phyloP scores from a whole-genome alignment of 208 protist genomes.

The Wallacemonas sp. region DNA sequence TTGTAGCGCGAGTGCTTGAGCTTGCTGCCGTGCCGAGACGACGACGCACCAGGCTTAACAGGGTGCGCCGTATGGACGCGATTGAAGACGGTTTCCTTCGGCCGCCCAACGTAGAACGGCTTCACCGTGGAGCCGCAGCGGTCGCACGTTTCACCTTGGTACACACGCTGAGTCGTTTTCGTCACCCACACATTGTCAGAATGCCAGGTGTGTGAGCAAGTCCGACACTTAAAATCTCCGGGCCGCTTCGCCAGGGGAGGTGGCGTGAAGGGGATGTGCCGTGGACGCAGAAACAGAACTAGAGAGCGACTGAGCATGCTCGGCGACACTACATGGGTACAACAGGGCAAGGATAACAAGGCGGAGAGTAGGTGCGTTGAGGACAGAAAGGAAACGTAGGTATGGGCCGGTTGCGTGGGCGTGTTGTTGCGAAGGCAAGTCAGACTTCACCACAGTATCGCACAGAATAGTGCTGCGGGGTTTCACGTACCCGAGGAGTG shows the following conservation, averaged over 20 bases:
- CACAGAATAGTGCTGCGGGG: no score
- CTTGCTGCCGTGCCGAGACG: slow-evolving; percentile 62
- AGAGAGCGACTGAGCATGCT: slow-evolving; percentile 51
- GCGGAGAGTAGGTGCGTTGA: no score
- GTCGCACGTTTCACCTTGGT: slow-evolving; percentile 88
- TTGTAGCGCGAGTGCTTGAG: slow-evolving; percentile 80
- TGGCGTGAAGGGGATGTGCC: slow-evolving; percentile 90
- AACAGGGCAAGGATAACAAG: not conserved
- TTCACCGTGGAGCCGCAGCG: slow-evolving; percentile 82
- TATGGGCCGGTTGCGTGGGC: no score
- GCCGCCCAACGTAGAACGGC: slow-evolving; percentile 85
- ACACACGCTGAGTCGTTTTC: slow-evolving; percentile 85
- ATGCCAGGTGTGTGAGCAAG: slow-evolving; percentile 64
- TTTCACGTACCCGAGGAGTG: no score
- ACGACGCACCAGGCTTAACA: slow-evolving; percentile 71
- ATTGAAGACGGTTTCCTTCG: slow-evolving; percentile 86
- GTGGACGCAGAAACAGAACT: slow-evolving; percentile 56
- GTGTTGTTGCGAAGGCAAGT: no score
- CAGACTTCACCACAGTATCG: no score
- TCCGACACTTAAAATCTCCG: slow-evolving; percentile 71
- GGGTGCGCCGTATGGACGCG: slow-evolving; percentile 66
- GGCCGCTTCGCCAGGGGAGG: slow-evolving; percentile 71
- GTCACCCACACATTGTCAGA: slow-evolving; percentile 88
- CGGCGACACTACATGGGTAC: no score
- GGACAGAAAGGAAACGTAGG: no score